Evolutionary conservation across 768 basidiomycete genomes (phyloP), one percentile per base, ranked within the genome.

Genomic region (Phanerodontia chrysosporium): DNA sequence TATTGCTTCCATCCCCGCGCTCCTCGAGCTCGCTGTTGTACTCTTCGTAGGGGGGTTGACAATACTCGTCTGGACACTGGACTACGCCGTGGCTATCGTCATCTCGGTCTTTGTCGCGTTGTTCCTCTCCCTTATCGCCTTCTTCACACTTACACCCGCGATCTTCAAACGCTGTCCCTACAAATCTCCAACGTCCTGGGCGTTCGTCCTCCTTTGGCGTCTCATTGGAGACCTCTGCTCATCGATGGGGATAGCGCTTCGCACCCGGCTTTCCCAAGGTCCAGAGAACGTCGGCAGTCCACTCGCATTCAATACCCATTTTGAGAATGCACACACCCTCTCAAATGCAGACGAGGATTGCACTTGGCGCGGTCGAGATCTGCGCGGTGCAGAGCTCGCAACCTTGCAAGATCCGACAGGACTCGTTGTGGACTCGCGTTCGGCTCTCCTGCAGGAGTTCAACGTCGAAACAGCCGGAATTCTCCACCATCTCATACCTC

Each of bases 111-210:
- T 18, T 28, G n/a, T 32, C 18, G 55, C 25, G 7, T 3, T 52
- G 12, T 39, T 52, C 27, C 55, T 56, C 2, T 4, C 35, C 9
- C 13, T 44, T 16, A 30, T 45, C 14, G 10, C 44, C 3, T n/a
- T 29, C 13, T 22, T 56, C 55, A 56, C 55, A 18, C 18, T 46
- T n/a, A 25, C 46, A 2, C 55, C 55, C 7, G 45, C 55, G 3
- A 4, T 56, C n/a, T 46, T 3, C 42, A 30, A 28, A 22, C 55
- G 45, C 25, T 56, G 55, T 24, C 55, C 55, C 1, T 56, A 56
- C 30, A 56, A 56, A 24, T 56, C 55, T 18, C 55, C 55, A 5
- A 56, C 55, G 1, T 42, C 44, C n/a, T 56, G 55, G 55, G 55
- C 55, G 16, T 42, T 42, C 39, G 39, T 42, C 13, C 29, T 42